Percentiles rank a stretch among this genome's conserved stretches.
Conservation (phyloP, 2,329 filamentous ascomycete genomes). For the Stylonectria norvegica region DNA sequence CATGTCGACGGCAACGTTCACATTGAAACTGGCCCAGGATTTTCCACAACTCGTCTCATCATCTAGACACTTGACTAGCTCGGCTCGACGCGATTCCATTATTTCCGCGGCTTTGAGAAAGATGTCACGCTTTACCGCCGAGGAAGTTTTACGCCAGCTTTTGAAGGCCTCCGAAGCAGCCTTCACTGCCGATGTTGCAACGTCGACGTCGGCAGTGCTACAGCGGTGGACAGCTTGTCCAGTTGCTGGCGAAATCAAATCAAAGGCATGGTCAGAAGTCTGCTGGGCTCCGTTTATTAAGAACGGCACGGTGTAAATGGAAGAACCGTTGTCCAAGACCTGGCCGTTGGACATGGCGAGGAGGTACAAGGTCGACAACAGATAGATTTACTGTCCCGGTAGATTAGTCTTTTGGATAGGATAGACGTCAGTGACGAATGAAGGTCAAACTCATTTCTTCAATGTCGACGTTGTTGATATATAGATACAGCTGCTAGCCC, state of each 20-base stretch:
- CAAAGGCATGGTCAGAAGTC: conserved; percentile 46
- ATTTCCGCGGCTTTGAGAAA: conserved; percentile 66
- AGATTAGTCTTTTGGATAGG: too few species aligned
- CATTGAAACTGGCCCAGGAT: conserved; percentile 42
- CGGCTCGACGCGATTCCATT: conserved; percentile 55
- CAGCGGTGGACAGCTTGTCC: conserved; percentile 53
- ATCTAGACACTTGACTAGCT: conserved; percentile 58
- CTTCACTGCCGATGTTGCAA: conserved; percentile 51
- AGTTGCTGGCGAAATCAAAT: conserved; percentile 54
- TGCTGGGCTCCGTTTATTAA: conserved; percentile 45
- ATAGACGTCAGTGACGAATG: too few species aligned
- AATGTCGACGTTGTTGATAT: too few species aligned
- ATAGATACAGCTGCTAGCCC: too few species aligned
- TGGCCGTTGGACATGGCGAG: conserved; percentile 12
- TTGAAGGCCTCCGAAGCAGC: conserved; percentile 65
- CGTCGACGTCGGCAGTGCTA: conserved; percentile 52
- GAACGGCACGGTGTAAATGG: conserved; percentile 35
- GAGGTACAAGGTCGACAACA: too few species aligned
- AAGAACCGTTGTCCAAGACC: conserved; percentile 3
- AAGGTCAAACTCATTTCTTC: too few species aligned
- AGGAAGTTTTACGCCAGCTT: conserved; percentile 63
- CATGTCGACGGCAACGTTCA: conserved; percentile 34
- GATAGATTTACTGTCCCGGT: too few species aligned
- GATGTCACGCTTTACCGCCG: conserved; percentile 62
- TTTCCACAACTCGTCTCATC: conserved; percentile 42